Evolutionary conservation across 2,329 filamentous ascomycete species (phyloP).

Genomic region (Neonectria punicea): DNA sequence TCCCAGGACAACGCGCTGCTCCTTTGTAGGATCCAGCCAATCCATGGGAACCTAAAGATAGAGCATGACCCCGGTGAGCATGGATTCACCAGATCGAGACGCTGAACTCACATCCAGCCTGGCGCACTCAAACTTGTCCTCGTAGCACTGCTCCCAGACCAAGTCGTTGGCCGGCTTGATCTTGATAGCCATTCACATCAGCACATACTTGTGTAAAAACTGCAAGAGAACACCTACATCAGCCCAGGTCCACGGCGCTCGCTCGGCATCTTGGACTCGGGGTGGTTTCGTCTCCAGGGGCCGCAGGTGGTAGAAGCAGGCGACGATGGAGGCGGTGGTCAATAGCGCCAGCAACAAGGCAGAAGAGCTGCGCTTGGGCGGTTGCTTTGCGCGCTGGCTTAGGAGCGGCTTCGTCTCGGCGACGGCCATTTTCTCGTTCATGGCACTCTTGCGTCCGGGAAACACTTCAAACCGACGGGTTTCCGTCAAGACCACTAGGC

Average conservation of each 20-base stretch:
- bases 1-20: slow-evolving; percentile 46
- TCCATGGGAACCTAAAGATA: slow-evolving; percentile 48
- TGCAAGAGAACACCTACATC: slow-evolving; percentile 26
- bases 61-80: neutral
- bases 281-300: slow-evolving; percentile 20
- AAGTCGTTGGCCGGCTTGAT: slow-evolving; percentile 44
- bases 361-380: slow-evolving; percentile 15
- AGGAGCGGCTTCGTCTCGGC: slow-evolving; percentile 31
- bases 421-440: slow-evolving; percentile 32
- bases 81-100: neutral
- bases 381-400: slow-evolving; percentile 12
- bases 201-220: neutral
- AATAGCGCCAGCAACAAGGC: slow-evolving; percentile 32
- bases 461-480: slow-evolving; percentile 3
- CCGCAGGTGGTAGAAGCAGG: slow-evolving; percentile 34
- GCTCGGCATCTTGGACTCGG: slow-evolving; percentile 4
- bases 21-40: slow-evolving; percentile 45
- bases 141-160: slow-evolving; percentile 48
- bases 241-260: slow-evolving; percentile 41
- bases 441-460: slow-evolving; percentile 9
- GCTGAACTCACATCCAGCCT: slow-evolving; percentile 45
- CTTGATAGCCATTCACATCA: slow-evolving; percentile 45
- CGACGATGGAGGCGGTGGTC: slow-evolving; percentile 29
- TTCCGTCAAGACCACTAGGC: neutral
- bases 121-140: slow-evolving; percentile 45